Percentiles rank a stretch among this genome's conserved stretches.
These are phyloP conservation scores for Fusarium goolgardi DNA, from an alignment of 2,329 filamentous ascomycete species.

Conservation along the genomic window DNA sequence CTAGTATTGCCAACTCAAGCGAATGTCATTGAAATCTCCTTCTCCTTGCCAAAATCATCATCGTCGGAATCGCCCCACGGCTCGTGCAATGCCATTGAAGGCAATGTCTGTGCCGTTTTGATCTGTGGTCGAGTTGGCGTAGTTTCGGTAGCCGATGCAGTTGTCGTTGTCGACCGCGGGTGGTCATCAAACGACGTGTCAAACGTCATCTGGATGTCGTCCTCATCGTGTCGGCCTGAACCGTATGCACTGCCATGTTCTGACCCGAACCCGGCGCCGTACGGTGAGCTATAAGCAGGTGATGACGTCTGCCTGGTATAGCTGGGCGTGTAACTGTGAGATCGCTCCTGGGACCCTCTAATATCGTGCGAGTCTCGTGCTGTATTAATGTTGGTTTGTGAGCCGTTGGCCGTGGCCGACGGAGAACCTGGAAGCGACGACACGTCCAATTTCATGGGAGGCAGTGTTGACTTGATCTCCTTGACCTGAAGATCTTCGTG, in stretches of 20 bases:
- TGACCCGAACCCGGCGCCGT: slow-evolving; percentile 36
- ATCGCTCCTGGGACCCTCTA: slow-evolving; percentile 39
- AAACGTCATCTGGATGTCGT: slow-evolving; percentile 77
- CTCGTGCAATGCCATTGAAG: slow-evolving; percentile 65
- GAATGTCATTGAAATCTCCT: slow-evolving; percentile 85
- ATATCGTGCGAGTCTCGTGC: slow-evolving; percentile 44
- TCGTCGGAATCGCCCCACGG: slow-evolving; percentile 78
- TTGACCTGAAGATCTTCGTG: slow-evolving; percentile 69
- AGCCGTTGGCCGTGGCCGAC: slow-evolving; percentile 36
- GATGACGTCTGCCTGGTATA: slow-evolving; percentile 36
- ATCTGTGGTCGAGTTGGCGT: slow-evolving; percentile 46
- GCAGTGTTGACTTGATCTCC: slow-evolving; percentile 88
- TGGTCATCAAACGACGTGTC: slow-evolving; percentile 69
- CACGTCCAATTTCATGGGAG: slow-evolving; percentile 85
- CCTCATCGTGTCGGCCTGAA: slow-evolving; percentile 52
- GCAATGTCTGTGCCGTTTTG: slow-evolving; percentile 60
- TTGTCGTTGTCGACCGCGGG: slow-evolving; percentile 33
- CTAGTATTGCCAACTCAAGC: slow-evolving; percentile 59
- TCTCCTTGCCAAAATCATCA: slow-evolving; percentile 76
- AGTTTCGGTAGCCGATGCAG: slow-evolving; percentile 49
- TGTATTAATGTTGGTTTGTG: slow-evolving; percentile 31
- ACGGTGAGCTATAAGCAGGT: slow-evolving; percentile 39
- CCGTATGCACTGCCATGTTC: slow-evolving; percentile 41
- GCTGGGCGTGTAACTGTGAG: slow-evolving; percentile 40
- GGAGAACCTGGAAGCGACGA: slow-evolving; percentile 48